Percentiles rank a stretch among this genome's conserved stretches.
Conservation (phyloP, 1,284 basidiomycete genomes). For the Irpex lacteus region DNA sequence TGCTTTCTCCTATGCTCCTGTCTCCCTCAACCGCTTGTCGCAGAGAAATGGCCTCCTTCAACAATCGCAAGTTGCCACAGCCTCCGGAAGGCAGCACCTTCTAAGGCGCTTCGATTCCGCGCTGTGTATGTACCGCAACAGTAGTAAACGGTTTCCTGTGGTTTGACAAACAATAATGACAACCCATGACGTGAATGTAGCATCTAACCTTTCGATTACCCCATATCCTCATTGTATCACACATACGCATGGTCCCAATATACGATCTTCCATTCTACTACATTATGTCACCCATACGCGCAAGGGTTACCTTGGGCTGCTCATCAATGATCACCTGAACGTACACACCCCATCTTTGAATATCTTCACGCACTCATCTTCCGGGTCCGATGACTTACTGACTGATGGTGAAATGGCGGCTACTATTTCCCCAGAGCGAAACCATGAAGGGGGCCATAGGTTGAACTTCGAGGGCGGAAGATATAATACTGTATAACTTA, state of each 20-base stretch:
- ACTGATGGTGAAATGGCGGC: constrained; percentile 1
- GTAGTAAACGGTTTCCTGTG: neutral
- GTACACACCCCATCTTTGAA: neutral
- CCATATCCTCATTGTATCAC: neutral
- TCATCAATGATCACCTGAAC: neutral
- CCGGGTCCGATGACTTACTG: neutral
- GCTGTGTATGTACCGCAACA: neutral
- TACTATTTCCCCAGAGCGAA: constrained; percentile 2
- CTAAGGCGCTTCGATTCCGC: constrained; percentile 25
- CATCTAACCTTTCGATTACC: neutral
- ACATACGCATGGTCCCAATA: neutral
- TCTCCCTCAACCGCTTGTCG: neutral
- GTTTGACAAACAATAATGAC: neutral
- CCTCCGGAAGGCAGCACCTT: constrained; percentile 86
- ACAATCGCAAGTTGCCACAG: constrained; percentile 93
- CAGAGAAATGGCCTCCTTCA: constrained; percentile 93
- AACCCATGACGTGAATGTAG: neutral
- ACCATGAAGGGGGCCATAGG: neutral
- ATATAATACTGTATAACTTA: neutral
- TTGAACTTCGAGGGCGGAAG: neutral
- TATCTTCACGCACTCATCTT: neutral
- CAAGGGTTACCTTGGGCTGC: neutral
- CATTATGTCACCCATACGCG: neutral
- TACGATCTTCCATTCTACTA: neutral
- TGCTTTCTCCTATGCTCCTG: neutral